Evolutionary conservation across 768 basidiomycete genomes (phyloP).

Genomic region (Lactarius vividus): DNA sequence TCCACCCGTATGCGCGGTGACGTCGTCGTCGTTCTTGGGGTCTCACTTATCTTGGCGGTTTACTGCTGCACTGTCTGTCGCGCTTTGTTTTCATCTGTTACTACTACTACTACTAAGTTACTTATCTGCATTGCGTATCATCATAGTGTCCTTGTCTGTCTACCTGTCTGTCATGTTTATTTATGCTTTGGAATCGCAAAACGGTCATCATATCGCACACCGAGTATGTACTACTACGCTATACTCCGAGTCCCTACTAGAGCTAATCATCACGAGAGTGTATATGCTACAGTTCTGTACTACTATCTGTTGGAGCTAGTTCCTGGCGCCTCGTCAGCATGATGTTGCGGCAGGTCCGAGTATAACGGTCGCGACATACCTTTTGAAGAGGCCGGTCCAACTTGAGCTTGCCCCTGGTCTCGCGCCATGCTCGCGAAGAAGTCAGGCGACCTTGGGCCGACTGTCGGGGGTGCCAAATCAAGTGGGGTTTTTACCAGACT

Average conservation of each 20-base stretch:
- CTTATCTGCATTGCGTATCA: neutral
- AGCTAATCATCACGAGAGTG: neutral
- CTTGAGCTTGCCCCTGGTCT: neutral
- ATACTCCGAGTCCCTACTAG: neutral
- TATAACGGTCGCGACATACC: neutral
- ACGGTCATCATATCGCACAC: neutral
- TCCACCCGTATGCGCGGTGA: slow-evolving; percentile 79
- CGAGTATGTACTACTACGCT: neutral
- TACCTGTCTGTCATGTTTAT: neutral
- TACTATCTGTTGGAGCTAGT: neutral
- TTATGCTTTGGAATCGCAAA: neutral
- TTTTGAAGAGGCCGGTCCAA: neutral
- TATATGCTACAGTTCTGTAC: neutral
- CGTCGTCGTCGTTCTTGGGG: neutral
- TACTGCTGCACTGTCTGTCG: neutral
- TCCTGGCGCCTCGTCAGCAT: neutral
- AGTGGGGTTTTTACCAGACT: neutral
- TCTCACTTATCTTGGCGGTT: neutral
- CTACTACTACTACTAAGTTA: neutral
- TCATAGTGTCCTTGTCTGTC: neutral
- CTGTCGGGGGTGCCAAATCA: neutral
- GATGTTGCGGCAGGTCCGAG: neutral
- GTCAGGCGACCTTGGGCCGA: neutral
- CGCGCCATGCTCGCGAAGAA: neutral
- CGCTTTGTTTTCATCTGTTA: neutral